Evolutionary conservation across 2,329 filamentous ascomycete genomes (phyloP), one percentile per base, ranked within the genome.

Genomic region (Colletotrichum musicola): DNA sequence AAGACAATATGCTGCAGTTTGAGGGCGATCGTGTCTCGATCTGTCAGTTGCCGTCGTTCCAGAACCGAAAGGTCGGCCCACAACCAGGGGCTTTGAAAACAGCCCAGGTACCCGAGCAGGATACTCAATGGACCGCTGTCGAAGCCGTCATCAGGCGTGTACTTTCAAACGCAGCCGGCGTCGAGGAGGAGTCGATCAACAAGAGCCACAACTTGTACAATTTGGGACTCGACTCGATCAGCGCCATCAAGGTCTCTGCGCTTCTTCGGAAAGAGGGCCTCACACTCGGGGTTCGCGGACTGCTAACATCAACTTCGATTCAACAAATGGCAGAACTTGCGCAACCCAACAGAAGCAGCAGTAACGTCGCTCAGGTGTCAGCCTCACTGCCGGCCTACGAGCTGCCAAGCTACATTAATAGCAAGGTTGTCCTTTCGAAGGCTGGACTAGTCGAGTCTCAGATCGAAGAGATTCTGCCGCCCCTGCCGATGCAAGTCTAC

Each of bases 141-240:
- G 81, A 83, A 22, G 69, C 68, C 2, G 72, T 67, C 0, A 82
- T 91, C 20, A 79, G 87, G 2, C 75, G 80, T 1, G 81, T 86
- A 0, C 77, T 92, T 14, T 81, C 85, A 0, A 76, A 84, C 35
- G 83, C 95, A 0, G 92, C 94, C 0, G 87, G 86, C 16, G 79
- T 92, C 0, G 82, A 89, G 0, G 78, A 83, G 18, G 75, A 83
- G 0, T 82, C 88, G 1, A 92, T 97, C 59, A 78, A 81, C 3
- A 85, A 84, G 63, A 82, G 84, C 1, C 87, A 90, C 58, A 93
- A 87, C 0, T 87, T 97, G 13, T 97, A 96, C 77, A 90, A 96
- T 71, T 85, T 98, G 1, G 95, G 95, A 0, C 87, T 98, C 1
- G 95, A 98, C 77, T 98, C 95, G 0, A 97, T 98, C 77, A 95